Percentiles rank a stretch among this genome's conserved stretches.
These are phyloP conservation scores for Amoeboaphelidium protococcarum DNA, from an alignment of 371 early-diverging fungal genomes.

Conservation along the genomic window DNA sequence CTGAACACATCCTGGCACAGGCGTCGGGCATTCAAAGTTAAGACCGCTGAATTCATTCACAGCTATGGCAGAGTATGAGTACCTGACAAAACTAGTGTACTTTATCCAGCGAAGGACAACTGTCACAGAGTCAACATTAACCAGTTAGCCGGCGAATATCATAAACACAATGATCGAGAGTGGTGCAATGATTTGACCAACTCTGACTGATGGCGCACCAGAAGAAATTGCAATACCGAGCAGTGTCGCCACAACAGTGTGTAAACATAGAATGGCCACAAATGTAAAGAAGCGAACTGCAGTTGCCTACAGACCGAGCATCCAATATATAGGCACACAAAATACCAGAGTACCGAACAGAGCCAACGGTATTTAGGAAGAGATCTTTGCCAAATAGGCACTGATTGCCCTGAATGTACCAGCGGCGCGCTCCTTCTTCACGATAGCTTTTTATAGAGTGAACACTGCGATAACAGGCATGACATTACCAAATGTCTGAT, in stretches of 20 bases:
- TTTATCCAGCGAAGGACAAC: slow-evolving; percentile 15
- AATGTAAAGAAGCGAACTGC: slow-evolving; percentile 11
- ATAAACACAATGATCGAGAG: slow-evolving; percentile 16
- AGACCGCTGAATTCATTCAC: slow-evolving; percentile 5
- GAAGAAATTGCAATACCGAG: slow-evolving; percentile 17
- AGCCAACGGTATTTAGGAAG: slow-evolving; percentile 11
- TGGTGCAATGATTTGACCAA: slow-evolving; percentile 21
- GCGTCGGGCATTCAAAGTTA: slow-evolving; percentile 1
- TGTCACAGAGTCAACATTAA: slow-evolving; percentile 14
- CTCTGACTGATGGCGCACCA: slow-evolving; percentile 10
- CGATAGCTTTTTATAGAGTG: slow-evolving; percentile 14
- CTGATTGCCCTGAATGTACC: slow-evolving; percentile 17
- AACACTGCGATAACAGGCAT: slow-evolving; percentile 18
- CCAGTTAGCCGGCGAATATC: slow-evolving; percentile 19
- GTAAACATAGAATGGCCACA: slow-evolving; percentile 9
- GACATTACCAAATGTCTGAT: slow-evolving; percentile 18
- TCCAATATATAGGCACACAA: slow-evolving; percentile 13
- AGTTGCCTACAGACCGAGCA: slow-evolving; percentile 12
- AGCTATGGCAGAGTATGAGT: slow-evolving; percentile 10
- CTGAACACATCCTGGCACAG: no score
- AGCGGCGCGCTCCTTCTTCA: slow-evolving; percentile 20
- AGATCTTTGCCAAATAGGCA: slow-evolving; percentile 19
- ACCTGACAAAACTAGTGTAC: slow-evolving; percentile 13
- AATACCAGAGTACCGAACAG: slow-evolving; percentile 8
- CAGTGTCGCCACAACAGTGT: slow-evolving; percentile 7